A percentile compares a stretch with the other conserved stretches of the same genome.
Conservation (phyloP, 2,329 filamentous ascomycete species). For the Gnomoniopsis sp. region DNA sequence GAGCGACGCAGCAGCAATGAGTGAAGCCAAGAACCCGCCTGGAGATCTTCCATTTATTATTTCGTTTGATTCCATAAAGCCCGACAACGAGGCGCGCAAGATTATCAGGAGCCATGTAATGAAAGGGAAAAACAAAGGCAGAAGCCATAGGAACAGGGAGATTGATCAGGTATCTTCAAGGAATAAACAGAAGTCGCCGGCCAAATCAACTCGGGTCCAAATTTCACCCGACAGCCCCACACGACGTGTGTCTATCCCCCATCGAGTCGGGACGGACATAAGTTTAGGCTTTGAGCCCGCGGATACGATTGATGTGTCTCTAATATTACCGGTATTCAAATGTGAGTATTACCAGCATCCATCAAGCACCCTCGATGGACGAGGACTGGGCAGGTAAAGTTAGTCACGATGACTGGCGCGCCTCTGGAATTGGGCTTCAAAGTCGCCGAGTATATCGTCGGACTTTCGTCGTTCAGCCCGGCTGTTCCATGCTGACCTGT, state of each 20-base stretch:
- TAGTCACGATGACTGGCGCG: no score
- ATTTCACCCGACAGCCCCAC: no score
- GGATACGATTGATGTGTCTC: conserved; percentile 25
- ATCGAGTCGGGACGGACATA: conserved; percentile 20
- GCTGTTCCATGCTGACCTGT: background rate
- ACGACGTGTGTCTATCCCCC: conserved; percentile 15
- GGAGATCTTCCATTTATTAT: conserved; percentile 28
- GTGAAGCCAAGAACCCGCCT: background rate
- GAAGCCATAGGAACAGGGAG: conserved; percentile 15
- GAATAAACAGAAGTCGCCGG: background rate
- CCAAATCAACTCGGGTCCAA: no score
- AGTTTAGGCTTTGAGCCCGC: conserved; percentile 24
- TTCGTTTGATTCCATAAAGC: conserved; percentile 25
- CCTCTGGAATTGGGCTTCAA: no score
- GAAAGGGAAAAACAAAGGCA: conserved; percentile 38
- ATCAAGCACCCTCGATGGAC: no score
- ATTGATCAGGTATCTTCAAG: background rate
- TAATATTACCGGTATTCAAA: conserved; percentile 24
- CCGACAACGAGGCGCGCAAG: conserved; percentile 29
- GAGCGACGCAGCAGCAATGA: background rate
- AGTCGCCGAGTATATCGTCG: no score
- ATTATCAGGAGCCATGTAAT: conserved; percentile 40
- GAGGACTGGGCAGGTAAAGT: no score
- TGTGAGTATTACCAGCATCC: no score
- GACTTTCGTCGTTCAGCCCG: no score